A percentile compares a stretch with the other conserved stretches of the same genome.
These are phyloP conservation scores for Fusarium sublunatum DNA, from an alignment of 2,329 filamentous ascomycete species.

Conservation along the genomic window DNA sequence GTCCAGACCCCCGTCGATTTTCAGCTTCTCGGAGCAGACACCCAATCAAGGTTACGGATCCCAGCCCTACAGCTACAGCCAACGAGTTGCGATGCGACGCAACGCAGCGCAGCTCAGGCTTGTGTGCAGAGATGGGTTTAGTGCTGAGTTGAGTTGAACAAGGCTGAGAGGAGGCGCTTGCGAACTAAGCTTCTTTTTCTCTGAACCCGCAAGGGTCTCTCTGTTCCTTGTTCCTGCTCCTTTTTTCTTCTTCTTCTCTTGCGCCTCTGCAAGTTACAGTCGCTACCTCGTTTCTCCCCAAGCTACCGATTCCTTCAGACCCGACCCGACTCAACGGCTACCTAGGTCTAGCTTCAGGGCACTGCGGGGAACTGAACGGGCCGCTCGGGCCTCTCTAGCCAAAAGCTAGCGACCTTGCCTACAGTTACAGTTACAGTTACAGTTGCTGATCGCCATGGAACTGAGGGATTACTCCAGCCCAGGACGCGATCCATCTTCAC, in stretches of 20 bases:
- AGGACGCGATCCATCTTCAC: conserved; percentile 19
- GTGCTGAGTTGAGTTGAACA: conserved; percentile 20
- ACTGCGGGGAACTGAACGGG: conserved; percentile 37
- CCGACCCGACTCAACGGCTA: not conserved
- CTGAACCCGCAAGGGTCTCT: conserved; percentile 12
- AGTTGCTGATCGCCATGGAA: conserved; percentile 29
- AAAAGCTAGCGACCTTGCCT: not conserved
- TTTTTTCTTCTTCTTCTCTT: not conserved
- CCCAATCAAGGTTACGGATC: conserved; percentile 24
- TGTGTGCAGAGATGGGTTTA: conserved; percentile 26
- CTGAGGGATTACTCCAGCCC: conserved; percentile 29
- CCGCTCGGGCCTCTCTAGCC: conserved; percentile 32
- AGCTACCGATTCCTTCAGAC: not conserved
- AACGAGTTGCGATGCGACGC: conserved; percentile 10
- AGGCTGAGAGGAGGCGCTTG: conserved; percentile 27
- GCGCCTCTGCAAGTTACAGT: not conserved
- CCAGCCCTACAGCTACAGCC: conserved; percentile 39
- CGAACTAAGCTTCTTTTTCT: conserved; percentile 1
- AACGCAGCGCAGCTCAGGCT: conserved; percentile 21
- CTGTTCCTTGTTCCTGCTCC: not conserved
- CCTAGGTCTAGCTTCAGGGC: conserved; percentile 11
- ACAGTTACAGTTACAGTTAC: not conserved
- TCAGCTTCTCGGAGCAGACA: conserved; percentile 25
- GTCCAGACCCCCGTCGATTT: conserved; percentile 38
- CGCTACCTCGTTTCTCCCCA: not conserved